Percentiles rank a stretch among this genome's conserved stretches.
Evolutionary conservation across 306 rosid species (phyloP).

Genomic region (cucumber (Cucumis sativus)): DNA sequence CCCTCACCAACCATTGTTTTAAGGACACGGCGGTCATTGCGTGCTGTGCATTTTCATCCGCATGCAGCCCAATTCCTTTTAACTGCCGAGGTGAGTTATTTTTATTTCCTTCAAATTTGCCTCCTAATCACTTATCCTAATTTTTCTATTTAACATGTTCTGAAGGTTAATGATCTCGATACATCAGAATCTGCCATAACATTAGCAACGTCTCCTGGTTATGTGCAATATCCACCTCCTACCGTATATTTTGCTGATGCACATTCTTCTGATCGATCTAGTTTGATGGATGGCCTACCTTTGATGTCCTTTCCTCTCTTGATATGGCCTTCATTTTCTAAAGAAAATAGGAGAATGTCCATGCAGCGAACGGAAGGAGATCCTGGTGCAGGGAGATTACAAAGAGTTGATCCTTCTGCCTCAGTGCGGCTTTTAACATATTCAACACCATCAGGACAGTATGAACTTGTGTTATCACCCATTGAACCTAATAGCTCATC

Average conservation of each 20-base stretch:
- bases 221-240: constrained; percentile 89
- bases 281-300: constrained; percentile 46
- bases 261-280: constrained; percentile 50
- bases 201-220: constrained; percentile 78
- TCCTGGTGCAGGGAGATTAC: constrained; percentile 42
- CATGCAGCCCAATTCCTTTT: constrained; percentile 85
- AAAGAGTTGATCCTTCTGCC: constrained; percentile 52
- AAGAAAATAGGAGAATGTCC: constrained; percentile 53
- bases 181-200: constrained; percentile 84
- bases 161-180: constrained; percentile 91
- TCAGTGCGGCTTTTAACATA: constrained; percentile 47
- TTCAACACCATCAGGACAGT: constrained; percentile 60
- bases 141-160: constrained; percentile 12
- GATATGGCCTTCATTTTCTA: constrained; percentile 49
- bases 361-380: constrained; percentile 35
- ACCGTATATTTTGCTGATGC: constrained; percentile 68
- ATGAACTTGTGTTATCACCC: constrained; percentile 56
- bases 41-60: constrained; percentile 97
- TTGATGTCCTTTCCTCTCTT: constrained; percentile 57
- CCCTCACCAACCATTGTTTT: constrained; percentile 73
- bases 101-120: constrained; percentile 4
- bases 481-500: constrained; percentile 41
- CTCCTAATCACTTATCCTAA: constrained; percentile 4
- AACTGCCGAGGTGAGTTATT: constrained; percentile 70
- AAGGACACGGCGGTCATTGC: constrained; percentile 79